phyloP scores from a whole-genome alignment of 2,329 filamentous ascomycete genomes.

The Ophiobolus disseminans region DNA sequence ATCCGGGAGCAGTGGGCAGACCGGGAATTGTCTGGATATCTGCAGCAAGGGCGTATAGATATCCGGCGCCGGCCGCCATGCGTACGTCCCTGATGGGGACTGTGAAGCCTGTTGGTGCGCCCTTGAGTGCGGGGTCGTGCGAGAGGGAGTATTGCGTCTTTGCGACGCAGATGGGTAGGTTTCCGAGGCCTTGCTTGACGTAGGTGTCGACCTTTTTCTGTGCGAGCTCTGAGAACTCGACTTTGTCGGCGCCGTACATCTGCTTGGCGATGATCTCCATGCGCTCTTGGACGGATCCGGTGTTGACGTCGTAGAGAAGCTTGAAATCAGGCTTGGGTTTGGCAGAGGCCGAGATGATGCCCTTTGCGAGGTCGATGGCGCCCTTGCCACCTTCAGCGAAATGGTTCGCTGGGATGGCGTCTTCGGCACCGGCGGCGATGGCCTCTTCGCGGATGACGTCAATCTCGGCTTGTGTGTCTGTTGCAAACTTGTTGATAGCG shows the following conservation, averaged over 20 bases:
- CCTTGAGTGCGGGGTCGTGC: conserved; percentile 92
- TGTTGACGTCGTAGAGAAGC: conserved; percentile 80
- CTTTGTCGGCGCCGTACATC: conserved; percentile 91
- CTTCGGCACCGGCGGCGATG: conserved; percentile 88
- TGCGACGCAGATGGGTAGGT: conserved; percentile 93
- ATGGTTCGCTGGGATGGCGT: conserved; percentile 93
- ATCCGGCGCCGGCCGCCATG: conserved; percentile 88
- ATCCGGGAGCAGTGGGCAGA: conserved; percentile 91
- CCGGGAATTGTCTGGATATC: conserved; percentile 99
- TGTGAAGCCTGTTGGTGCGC: conserved; percentile 91
- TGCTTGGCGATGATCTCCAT: conserved; percentile 88
- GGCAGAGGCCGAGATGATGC: conserved; percentile 80
- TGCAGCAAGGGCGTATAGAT: conserved; percentile 84
- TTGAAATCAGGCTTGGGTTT: conserved; percentile 80
- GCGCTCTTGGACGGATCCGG: conserved; percentile 77
- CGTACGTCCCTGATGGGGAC: conserved; percentile 93
- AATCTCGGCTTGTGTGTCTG: conserved; percentile 92
- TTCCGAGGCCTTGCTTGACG: conserved; percentile 87
- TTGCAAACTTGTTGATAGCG: conserved; percentile 95
- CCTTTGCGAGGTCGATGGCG: conserved; percentile 85
- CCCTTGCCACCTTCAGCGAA: conserved; percentile 95
- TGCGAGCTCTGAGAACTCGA: conserved; percentile 92
- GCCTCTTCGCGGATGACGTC: conserved; percentile 89
- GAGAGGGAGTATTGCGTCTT: conserved; percentile 98
- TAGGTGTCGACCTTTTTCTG: conserved; percentile 97